phyloP scores from a whole-genome alignment of 169 alveolate genomes.

The Neospora caninum region DNA sequence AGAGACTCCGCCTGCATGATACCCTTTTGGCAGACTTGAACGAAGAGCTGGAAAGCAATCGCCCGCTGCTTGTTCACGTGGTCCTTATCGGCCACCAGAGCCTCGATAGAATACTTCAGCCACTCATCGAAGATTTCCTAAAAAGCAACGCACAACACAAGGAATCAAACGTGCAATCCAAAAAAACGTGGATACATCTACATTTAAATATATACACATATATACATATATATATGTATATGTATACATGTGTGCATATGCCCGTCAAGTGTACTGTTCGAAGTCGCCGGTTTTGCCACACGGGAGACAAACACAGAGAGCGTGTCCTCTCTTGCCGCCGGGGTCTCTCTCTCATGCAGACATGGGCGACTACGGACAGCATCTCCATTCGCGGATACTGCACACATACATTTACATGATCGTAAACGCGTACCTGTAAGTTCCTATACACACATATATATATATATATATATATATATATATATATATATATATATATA shows the following conservation, averaged over 20 bases:
- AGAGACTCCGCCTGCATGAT: slow-evolving; percentile 30
- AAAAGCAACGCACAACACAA: neutral
- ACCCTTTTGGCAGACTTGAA: neutral
- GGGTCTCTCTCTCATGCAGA: too few species aligned
- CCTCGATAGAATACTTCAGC: slow-evolving; percentile 20
- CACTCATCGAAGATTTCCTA: slow-evolving; percentile 27
- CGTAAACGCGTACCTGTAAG: too few species aligned
- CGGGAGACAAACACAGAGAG: too few species aligned
- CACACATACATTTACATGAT: too few species aligned
- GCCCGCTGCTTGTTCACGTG: slow-evolving; percentile 27
- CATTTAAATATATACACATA: neutral
- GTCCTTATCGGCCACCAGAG: slow-evolving; percentile 30
- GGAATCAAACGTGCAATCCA: neutral
- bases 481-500: neutral
- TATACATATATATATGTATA: neutral
- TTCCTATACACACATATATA: neutral
- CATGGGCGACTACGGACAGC: too few species aligned
- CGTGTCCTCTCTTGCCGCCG: too few species aligned
- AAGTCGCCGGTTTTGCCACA: too few species aligned
- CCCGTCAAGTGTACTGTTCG: too few species aligned
- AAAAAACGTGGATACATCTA: neutral
- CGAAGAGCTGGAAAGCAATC: slow-evolving; percentile 2
- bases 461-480: neutral
- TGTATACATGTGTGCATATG: too few species aligned
- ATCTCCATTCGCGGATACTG: too few species aligned